A percentile compares a stretch with the other conserved stretches of the same genome.
phyloP scores from a whole-genome alignment of 2,329 filamentous ascomycete genomes.

The Cercospora zeina region DNA sequence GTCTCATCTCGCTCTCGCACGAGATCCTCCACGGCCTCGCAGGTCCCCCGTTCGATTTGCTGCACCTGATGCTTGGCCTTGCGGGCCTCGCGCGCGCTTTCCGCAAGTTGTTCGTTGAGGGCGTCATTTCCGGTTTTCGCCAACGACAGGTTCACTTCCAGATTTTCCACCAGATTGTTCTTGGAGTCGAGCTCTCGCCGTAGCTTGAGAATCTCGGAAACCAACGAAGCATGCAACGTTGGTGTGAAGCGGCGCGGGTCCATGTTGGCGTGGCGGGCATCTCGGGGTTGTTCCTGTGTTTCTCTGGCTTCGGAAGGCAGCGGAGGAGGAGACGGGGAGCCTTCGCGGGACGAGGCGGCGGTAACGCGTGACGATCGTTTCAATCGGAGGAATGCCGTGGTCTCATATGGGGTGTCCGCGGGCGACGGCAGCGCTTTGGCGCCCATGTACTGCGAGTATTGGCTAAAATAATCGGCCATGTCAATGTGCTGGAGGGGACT shows the following conservation, averaged over 20 bases:
- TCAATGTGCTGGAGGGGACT: neutral
- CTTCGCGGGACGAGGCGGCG: slow-evolving; percentile 62
- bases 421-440: slow-evolving; percentile 67
- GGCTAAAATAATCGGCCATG: slow-evolving; percentile 50
- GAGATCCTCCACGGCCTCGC: slow-evolving; percentile 80
- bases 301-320: slow-evolving; percentile 50
- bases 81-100: slow-evolving; percentile 71
- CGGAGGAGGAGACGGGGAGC: slow-evolving; percentile 60
- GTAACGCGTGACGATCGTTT: slow-evolving; percentile 60
- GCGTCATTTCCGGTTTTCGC: slow-evolving; percentile 73
- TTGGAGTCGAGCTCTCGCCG: slow-evolving; percentile 90
- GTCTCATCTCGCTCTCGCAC: slow-evolving; percentile 83
- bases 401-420: slow-evolving; percentile 69
- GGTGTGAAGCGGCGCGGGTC: slow-evolving; percentile 94
- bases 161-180: slow-evolving; percentile 76
- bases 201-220: slow-evolving; percentile 87
- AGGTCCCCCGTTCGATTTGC: slow-evolving; percentile 81
- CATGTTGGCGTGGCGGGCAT: slow-evolving; percentile 63
- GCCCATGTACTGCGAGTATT: slow-evolving; percentile 49
- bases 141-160: slow-evolving; percentile 73
- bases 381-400: slow-evolving; percentile 55
- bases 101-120: slow-evolving; percentile 62
- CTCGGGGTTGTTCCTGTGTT: slow-evolving; percentile 45
- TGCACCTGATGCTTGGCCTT: slow-evolving; percentile 82
- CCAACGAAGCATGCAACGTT: slow-evolving; percentile 88